These are phyloP conservation scores for Candida alai DNA, from an alignment of 805 yeast species.

Conservation along the genomic window DNA sequence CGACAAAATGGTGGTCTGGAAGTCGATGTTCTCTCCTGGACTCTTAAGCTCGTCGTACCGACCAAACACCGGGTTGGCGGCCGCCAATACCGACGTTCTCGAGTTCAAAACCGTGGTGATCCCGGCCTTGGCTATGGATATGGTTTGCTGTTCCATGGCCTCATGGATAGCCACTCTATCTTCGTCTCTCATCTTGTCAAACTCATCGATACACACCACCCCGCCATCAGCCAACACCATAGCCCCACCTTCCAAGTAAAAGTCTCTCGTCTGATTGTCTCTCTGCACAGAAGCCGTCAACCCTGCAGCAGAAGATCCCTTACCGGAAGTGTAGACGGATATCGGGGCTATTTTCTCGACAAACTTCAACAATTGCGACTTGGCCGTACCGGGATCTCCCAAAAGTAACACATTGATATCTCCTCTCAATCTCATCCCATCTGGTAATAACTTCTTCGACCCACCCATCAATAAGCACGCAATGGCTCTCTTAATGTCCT, in stretches of 20 bases:
- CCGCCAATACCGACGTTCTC: slow-evolving; percentile 93
- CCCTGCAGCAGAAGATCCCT: slow-evolving; percentile 99
- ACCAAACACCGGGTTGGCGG: slow-evolving; percentile 97
- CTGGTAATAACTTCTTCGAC: slow-evolving; percentile 85
- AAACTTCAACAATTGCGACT: slow-evolving; percentile 90
- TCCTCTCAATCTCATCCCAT: slow-evolving; percentile 95
- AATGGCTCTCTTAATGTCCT: slow-evolving; percentile 89
- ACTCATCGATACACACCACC: slow-evolving; percentile 98
- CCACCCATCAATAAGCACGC: slow-evolving; percentile 94
- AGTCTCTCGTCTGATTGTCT: slow-evolving; percentile 83
- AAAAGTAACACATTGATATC: slow-evolving; percentile 89
- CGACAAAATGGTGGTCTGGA: slow-evolving; percentile 93
- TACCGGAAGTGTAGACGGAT: slow-evolving; percentile 95
- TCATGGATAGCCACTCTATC: slow-evolving; percentile 99
- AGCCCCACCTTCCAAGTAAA: slow-evolving; percentile 98
- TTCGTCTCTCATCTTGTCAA: slow-evolving; percentile 98
- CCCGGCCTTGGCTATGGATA: slow-evolving; percentile 98
- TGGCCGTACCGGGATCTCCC: slow-evolving; percentile 99
- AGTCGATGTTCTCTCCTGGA: slow-evolving; percentile 97
- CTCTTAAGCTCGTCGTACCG: slow-evolving; percentile 93
- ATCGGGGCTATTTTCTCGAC: slow-evolving; percentile 95
- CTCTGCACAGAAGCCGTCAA: slow-evolving; percentile 96
- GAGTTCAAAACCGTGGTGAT: slow-evolving; percentile 95
- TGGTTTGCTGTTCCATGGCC: slow-evolving; percentile 99
- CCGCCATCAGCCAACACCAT: slow-evolving; percentile 99